Percentiles rank a stretch among this genome's conserved stretches.
Conservation (phyloP, 352 stramenopile species). For the Pythium sp. region DNA sequence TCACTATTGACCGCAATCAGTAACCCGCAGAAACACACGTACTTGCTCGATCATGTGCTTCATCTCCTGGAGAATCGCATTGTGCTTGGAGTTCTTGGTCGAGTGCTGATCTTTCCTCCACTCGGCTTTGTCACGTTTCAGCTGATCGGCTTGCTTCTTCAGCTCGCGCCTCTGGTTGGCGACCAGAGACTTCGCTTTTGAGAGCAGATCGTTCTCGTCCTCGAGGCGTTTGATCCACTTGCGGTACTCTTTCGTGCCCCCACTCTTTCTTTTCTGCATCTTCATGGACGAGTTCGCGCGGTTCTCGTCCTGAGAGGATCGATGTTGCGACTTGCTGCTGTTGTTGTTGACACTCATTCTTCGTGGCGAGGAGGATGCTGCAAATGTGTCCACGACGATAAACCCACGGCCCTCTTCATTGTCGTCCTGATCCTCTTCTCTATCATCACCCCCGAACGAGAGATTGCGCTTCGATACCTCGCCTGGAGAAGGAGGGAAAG, state of each 20-base stretch:
- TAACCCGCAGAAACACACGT: neutral
- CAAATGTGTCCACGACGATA: neutral
- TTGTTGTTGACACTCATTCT: conserved; percentile 10
- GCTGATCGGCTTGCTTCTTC: conserved; percentile 45
- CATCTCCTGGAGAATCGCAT: conserved; percentile 51
- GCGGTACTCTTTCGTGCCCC: conserved; percentile 15
- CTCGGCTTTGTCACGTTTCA: conserved; percentile 48
- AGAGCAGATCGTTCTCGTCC: conserved; percentile 44
- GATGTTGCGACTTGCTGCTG: conserved; percentile 7
- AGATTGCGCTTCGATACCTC: neutral
- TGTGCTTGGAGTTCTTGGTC: conserved; percentile 11
- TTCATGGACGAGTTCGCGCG: conserved; percentile 1
- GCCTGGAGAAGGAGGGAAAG: conserved; percentile 1
- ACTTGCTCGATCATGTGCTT: conserved; percentile 66
- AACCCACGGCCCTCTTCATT: neutral
- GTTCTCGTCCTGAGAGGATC: neutral
- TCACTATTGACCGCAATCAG: too few species aligned
- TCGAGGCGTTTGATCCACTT: conserved; percentile 50
- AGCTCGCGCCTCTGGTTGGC: conserved; percentile 47
- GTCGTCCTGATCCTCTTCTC: neutral
- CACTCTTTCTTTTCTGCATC: conserved; percentile 1
- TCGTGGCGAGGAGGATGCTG: conserved; percentile 4
- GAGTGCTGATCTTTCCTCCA: conserved; percentile 39
- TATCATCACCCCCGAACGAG: neutral
- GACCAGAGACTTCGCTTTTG: conserved; percentile 41